Conservation (phyloP, 768 basidiomycete genomes). For the Leccinum subgranulosum region DNA sequence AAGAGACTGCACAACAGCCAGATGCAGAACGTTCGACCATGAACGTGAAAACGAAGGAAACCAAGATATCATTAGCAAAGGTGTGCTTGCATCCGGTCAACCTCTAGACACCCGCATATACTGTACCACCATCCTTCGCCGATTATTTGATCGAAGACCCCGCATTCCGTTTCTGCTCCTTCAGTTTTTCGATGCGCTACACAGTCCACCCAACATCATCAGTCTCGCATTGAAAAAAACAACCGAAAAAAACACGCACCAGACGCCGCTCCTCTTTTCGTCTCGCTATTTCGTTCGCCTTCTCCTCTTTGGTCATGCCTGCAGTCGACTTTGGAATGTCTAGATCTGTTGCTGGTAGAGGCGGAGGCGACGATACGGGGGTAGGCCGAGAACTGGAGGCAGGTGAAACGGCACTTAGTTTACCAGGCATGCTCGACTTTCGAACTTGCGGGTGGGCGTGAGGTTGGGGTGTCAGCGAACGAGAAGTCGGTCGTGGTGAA, state of each 20-base stretch:
- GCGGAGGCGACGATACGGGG: slow-evolving; percentile 22
- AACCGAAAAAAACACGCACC: slow-evolving; percentile 40
- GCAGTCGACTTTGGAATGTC: slow-evolving; percentile 32
- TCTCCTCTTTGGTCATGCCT: slow-evolving; percentile 83
- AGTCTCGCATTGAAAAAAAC: background rate
- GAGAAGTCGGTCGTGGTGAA: slow-evolving; percentile 18
- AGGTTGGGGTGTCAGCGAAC: slow-evolving; percentile 21
- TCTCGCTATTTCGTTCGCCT: slow-evolving; percentile 87
- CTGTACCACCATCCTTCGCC: background rate
- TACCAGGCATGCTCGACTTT: slow-evolving; percentile 1
- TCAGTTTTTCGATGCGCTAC: slow-evolving; percentile 74
- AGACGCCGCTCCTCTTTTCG: slow-evolving; percentile 91
- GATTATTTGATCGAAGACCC: slow-evolving; percentile 1
- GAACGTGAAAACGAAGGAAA: no score
- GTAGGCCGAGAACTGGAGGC: slow-evolving; percentile 22
- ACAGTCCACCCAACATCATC: background rate
- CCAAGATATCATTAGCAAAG: background rate
- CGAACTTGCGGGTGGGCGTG: slow-evolving; percentile 5
- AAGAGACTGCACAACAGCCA: no score
- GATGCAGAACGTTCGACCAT: no score
- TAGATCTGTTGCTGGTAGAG: slow-evolving; percentile 5
- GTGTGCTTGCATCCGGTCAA: background rate
- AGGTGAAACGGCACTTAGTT: slow-evolving; percentile 6
- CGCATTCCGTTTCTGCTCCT: slow-evolving; percentile 72
- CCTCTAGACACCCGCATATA: background rate